These are phyloP conservation scores for Didymella pomorum DNA, from an alignment of 2,329 filamentous ascomycete genomes.

Conservation along the genomic window DNA sequence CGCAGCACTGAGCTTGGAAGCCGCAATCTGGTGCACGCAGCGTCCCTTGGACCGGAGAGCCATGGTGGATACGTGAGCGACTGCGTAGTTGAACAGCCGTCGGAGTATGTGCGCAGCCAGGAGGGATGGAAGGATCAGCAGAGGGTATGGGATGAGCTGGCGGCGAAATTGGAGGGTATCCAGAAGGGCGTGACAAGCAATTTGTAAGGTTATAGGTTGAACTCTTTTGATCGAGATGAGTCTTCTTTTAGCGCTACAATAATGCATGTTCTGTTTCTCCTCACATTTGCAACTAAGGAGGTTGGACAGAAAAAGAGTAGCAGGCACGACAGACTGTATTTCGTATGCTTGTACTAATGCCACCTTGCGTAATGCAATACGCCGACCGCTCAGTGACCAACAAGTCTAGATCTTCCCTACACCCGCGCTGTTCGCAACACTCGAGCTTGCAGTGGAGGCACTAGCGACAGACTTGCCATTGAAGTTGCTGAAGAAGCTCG, in stretches of 20 bases:
- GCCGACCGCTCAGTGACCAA: no score
- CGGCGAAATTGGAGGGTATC: conserved; percentile 50
- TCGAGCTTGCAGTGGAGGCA: conserved; percentile 50
- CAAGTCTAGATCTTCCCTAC: conserved; percentile 52
- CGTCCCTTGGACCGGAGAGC: conserved; percentile 43
- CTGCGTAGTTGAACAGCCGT: conserved; percentile 38
- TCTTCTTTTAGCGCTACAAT: not conserved
- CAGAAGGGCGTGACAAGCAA: conserved; percentile 37
- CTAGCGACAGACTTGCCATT: conserved; percentile 60
- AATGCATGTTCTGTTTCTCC: not conserved
- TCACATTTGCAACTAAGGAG: no score
- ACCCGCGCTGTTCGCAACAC: conserved; percentile 54
- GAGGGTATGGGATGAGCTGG: conserved; percentile 53
- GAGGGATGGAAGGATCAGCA: conserved; percentile 49
- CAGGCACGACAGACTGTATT: no score
- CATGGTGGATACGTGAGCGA: conserved; percentile 55
- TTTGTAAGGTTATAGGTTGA: not conserved
- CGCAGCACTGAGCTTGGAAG: conserved; percentile 46
- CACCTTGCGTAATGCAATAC: no score
- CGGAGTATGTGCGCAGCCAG: conserved; percentile 46
- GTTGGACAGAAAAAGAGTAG: no score
- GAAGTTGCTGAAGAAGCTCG: conserved; percentile 60
- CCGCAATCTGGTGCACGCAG: conserved; percentile 51
- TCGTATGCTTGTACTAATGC: no score
- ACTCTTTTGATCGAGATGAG: not conserved